Base-by-base conservation (phyloP, 2,329 filamentous ascomycete genomes). In the Neurospora sp. region DNA sequence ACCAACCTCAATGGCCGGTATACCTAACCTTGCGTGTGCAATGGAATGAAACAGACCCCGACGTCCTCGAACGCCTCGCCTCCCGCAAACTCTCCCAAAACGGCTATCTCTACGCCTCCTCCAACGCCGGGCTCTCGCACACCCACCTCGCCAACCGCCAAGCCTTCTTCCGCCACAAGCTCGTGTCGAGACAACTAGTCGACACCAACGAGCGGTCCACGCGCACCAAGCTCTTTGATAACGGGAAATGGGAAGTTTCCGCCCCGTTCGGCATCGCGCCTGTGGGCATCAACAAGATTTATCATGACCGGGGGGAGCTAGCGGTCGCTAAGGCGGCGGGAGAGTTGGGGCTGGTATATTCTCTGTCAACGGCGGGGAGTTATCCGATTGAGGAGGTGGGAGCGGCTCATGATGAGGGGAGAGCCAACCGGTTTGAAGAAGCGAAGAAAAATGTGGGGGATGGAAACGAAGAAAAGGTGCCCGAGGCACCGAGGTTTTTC, bases 151-250 rank as follows among this genome's bases (percentile, higher is more conserved):
- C 85, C 28, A 90, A 90, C 77, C 83, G 87, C 4, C 84, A 88
- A 77, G 85, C 88, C 68, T 91, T 90, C 80, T 88, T 86, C 78
- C 83, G 87, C 1, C 87, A 89, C 79, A 83, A 86, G 65, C 87
- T 91, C 74, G 82, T 90, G 66, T 87, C 88, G 0, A 83, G 84
- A 65, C 86, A 85, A 81, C 83, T 90, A 1, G 83, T 89, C 57
- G 86, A 90, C 46, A 52, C 46, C 10, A 52, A 52, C 46, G 46
- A 52, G 46, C 46, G 46, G 3, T 52, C 46, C 19, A 52, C 46
- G 19, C 46, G 46, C 46, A 52, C 19, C 6, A 23, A 19, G 23
- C 19, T 52, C 1, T 28, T 23, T 8, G 33, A 36, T 8, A 6
- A 23, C 6, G 19, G 46, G 46, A 52, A 52, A 28, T 52, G 46